These are phyloP conservation scores for Pleurotus tuoliensis DNA, from an alignment of 768 basidiomycete species.

Conservation along the genomic window DNA sequence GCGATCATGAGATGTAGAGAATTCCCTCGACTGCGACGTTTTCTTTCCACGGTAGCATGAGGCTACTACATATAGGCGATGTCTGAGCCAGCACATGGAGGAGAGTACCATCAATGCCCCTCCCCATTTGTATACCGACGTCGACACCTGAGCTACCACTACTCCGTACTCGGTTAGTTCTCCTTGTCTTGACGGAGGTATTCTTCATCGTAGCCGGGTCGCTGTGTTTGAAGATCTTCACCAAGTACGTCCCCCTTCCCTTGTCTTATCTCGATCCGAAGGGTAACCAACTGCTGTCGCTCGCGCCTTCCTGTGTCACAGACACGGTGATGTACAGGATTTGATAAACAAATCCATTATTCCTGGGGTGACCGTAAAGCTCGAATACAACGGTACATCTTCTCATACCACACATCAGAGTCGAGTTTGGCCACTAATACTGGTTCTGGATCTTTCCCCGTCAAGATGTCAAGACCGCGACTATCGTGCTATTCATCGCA, in stretches of 20 bases:
- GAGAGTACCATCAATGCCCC: too few species aligned
- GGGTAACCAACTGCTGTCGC: background rate
- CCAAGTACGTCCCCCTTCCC: conserved; percentile 9
- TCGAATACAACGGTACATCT: conserved; percentile 11
- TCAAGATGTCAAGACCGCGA: conserved; percentile 13
- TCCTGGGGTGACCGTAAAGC: conserved; percentile 11
- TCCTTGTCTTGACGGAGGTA: conserved; percentile 6
- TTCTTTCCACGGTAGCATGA: too few species aligned
- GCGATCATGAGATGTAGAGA: too few species aligned
- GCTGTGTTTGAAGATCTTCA: conserved; percentile 15
- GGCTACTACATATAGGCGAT: too few species aligned
- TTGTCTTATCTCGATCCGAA: background rate
- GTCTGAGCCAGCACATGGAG: too few species aligned
- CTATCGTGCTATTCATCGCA: conserved; percentile 13
- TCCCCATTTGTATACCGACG: conserved; percentile 3
- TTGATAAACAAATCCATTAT: conserved; percentile 10
- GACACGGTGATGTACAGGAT: conserved; percentile 12
- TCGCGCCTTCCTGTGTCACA: background rate
- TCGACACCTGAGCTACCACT: conserved; percentile 13
- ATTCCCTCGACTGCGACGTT: too few species aligned
- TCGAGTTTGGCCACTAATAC: background rate
- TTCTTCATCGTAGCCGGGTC: conserved; percentile 12
- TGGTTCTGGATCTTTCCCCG: too few species aligned
- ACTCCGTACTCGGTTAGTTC: conserved; percentile 8
- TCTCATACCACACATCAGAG: background rate